Conservation (phyloP, 2,329 filamentous ascomycete genomes). For the Botryotinia calthae region DNA sequence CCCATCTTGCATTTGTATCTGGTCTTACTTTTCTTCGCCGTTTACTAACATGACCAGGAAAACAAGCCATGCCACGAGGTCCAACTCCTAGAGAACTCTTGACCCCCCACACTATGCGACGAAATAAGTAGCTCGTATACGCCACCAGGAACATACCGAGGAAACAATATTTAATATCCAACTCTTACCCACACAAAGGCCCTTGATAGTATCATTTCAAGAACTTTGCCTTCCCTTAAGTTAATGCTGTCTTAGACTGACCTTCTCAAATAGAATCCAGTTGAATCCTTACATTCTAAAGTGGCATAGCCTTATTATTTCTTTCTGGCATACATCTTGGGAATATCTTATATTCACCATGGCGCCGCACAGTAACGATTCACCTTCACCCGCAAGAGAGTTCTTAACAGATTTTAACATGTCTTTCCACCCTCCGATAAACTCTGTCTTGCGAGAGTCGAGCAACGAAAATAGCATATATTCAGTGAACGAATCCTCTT, state of each 20-base stretch:
- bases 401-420: slow-evolving; percentile 46
- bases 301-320: not conserved
- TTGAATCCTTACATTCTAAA: not conserved
- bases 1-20: slow-evolving; percentile 18
- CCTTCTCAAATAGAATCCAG: slow-evolving; percentile 1
- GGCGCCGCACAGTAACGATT: slow-evolving; percentile 48
- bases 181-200: not conserved
- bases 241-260: not conserved
- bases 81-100: slow-evolving; percentile 22
- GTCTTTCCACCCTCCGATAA: slow-evolving; percentile 31
- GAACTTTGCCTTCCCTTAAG: not conserved
- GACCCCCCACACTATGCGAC: slow-evolving; percentile 28
- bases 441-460: slow-evolving; percentile 29
- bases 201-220: not conserved
- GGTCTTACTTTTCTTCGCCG: not conserved
- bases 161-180: slow-evolving; percentile 18
- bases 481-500: slow-evolving; percentile 37
- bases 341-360: slow-evolving; percentile 35
- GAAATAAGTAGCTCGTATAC: slow-evolving; percentile 1
- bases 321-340: not conserved
- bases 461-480: slow-evolving; percentile 37
- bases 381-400: slow-evolving; percentile 47
- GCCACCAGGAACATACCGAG: slow-evolving; percentile 18
- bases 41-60: slow-evolving; percentile 4
- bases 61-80: slow-evolving; percentile 30